These are phyloP conservation scores for Yamadazyma nakazawae DNA, from an alignment of 805 yeast species.

Conservation along the genomic window DNA sequence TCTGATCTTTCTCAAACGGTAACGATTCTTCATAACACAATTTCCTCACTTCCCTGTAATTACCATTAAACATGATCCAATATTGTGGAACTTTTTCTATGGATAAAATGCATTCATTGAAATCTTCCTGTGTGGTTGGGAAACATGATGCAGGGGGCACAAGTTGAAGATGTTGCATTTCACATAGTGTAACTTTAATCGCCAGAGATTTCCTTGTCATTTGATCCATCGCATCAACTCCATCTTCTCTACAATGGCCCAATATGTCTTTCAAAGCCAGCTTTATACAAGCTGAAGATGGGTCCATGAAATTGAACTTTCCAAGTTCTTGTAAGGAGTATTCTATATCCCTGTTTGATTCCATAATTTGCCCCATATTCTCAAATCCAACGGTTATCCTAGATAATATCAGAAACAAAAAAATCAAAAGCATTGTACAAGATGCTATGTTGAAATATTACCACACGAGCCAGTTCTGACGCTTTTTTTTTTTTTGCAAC, in stretches of 20 bases:
- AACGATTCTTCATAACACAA: conserved; percentile 52
- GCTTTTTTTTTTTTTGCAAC: background rate
- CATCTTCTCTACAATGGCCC: conserved; percentile 37
- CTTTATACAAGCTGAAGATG: conserved; percentile 30
- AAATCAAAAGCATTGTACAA: background rate
- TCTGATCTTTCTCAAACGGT: conserved; percentile 52
- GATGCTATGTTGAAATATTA: background rate
- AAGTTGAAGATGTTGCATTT: conserved; percentile 47
- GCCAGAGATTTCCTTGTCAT: conserved; percentile 39
- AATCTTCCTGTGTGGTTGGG: conserved; percentile 11
- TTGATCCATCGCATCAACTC: conserved; percentile 36
- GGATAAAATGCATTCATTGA: conserved; percentile 35
- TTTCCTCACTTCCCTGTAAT: conserved; percentile 51
- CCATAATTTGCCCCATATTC: background rate
- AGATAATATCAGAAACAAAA: background rate
- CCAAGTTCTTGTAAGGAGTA: conserved; percentile 5
- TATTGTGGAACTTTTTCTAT: conserved; percentile 50
- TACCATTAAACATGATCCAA: conserved; percentile 75
- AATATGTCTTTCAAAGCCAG: conserved; percentile 39
- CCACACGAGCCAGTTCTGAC: background rate
- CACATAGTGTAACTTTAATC: conserved; percentile 50
- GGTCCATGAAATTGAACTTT: conserved; percentile 1
- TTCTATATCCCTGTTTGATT: background rate
- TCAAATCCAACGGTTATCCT: background rate
- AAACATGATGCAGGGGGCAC: conserved; percentile 28